Evolutionary conservation across 352 stramenopile genomes (phyloP).

Genomic region (Pythium volutum): DNA sequence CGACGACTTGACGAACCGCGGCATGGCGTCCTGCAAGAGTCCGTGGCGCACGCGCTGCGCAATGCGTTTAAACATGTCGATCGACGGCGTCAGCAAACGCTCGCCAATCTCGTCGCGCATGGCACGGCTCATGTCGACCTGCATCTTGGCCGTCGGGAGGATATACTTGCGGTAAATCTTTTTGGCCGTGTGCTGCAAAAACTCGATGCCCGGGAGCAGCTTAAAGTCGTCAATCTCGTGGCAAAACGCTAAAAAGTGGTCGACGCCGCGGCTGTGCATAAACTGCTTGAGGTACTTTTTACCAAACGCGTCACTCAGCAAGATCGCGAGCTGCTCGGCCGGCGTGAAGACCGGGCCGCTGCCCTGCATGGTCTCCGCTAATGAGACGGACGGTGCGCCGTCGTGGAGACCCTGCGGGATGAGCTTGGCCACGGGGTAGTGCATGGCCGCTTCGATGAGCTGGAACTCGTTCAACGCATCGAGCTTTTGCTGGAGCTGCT

Average conservation of each 20-base stretch:
- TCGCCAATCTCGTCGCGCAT: conserved; percentile 79
- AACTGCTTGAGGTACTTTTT: conserved; percentile 81
- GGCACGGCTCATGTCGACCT: conserved; percentile 80
- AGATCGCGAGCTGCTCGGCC: conserved; percentile 41
- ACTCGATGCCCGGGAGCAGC: conserved; percentile 75
- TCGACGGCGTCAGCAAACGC: conserved; percentile 57
- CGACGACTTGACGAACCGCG: conserved; percentile 70
- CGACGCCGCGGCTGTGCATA: conserved; percentile 59
- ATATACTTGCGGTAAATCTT: conserved; percentile 89
- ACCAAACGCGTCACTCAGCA: conserved; percentile 53
- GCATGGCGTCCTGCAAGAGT: conserved; percentile 77
- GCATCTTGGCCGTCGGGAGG: conserved; percentile 62
- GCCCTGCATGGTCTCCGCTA: background rate
- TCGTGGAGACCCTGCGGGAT: conserved; percentile 36
- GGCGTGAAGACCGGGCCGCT: conserved; percentile 30
- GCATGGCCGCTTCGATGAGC: conserved; percentile 71
- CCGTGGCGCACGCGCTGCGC: conserved; percentile 54
- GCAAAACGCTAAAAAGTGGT: conserved; percentile 69
- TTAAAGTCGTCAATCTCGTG: conserved; percentile 82
- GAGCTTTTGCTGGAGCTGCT: conserved; percentile 50
- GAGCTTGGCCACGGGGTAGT: conserved; percentile 70
- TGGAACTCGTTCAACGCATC: conserved; percentile 61
- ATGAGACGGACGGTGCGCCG: background rate
- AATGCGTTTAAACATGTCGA: conserved; percentile 87
- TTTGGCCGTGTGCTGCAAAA: conserved; percentile 79